Base-by-base conservation (phyloP, 192 early-diverging fungal species). In the Rhizophlyctis rosea region DNA sequence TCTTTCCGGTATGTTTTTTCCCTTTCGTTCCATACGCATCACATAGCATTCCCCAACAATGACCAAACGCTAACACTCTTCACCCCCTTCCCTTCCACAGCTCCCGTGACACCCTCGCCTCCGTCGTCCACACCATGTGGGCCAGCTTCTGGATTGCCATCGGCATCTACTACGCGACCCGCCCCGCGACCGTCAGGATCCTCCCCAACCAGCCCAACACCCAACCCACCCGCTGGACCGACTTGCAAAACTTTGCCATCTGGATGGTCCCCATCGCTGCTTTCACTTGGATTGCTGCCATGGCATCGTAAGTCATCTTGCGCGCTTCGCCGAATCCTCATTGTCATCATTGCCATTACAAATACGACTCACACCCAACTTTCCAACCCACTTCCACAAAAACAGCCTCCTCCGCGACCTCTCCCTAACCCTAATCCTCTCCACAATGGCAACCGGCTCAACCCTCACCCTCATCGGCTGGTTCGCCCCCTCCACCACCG, bases 41-140 rank as follows among this genome's bases (percentile, higher is more conserved):
- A n/a, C n/a, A n/a, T n/a, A n/a, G n/a, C n/a, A n/a, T n/a, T n/a
- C n/a, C n/a, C 39, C n/a, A 47, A 47, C 39, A 4, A 13, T 47
- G 39, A 13, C 39, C 9, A 13, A 47, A 13, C 9, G n/a, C n/a
- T 47, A n/a, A 47, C n/a, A n/a, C 39, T 13, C n/a, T 47, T 47
- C n/a, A 4, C 28, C 28, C 35, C 29, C 27, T 59, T 27, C 28
- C 3, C 1, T 3, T 13, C 18, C 51, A n/a, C 34, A 67, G 65
- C 29, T 28, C 65, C 27, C 65, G 65, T 39, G 65, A 67, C 47
- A 67, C 65, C 31, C 34, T 67, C 14, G 65, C 50, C 47, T 35
- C 65, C 23, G 34, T 67, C 47, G 50, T 67, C 33, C 57, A 59
- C 50, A 60, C 65, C 14, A 67, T 67, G 65, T 67, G 65, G 65